Conservation (phyloP, 1,139 yeast species). For the Saccharomycopsis crataegensis region DNA sequence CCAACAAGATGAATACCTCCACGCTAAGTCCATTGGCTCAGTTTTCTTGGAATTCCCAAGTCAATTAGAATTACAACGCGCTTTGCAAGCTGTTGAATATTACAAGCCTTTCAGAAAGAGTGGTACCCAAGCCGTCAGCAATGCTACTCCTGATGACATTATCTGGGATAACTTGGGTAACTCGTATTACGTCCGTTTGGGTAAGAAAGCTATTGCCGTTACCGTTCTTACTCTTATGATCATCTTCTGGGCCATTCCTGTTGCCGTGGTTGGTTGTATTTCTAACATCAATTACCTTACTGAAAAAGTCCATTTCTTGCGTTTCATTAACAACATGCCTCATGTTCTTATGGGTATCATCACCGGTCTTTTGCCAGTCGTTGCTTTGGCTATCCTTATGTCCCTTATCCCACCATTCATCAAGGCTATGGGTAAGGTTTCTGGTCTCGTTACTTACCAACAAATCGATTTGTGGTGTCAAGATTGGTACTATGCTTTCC, state of each 20-base stretch:
- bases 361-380: conserved; percentile 81
- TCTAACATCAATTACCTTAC: conserved; percentile 76
- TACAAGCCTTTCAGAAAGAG: conserved; percentile 28
- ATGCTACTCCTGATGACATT: conserved; percentile 60
- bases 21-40: conserved; percentile 42
- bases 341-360: conserved; percentile 61
- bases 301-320: conserved; percentile 58
- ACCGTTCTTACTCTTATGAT: conserved; percentile 56
- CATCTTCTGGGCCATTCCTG: conserved; percentile 91
- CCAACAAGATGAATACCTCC: conserved; percentile 51
- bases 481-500: conserved; percentile 63
- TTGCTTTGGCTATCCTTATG: conserved; percentile 78
- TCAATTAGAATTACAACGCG: conserved; percentile 83
- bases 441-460: conserved; percentile 62
- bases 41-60: conserved; percentile 82
- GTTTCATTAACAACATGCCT: conserved; percentile 69
- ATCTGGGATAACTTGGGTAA: conserved; percentile 82
- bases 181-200: conserved; percentile 76
- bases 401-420: conserved; percentile 67
- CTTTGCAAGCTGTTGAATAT: conserved; percentile 72
- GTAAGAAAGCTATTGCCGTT: conserved; percentile 50
- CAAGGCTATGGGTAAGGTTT: conserved; percentile 53
- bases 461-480: conserved; percentile 68
- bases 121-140: conserved; percentile 15
- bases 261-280: conserved; percentile 89